Percentiles rank a stretch among this genome's conserved stretches.
Evolutionary conservation across 225 moss, liverwort and hornwort genomes (phyloP).

Genomic region (Pseudoscleropodium purum): DNA sequence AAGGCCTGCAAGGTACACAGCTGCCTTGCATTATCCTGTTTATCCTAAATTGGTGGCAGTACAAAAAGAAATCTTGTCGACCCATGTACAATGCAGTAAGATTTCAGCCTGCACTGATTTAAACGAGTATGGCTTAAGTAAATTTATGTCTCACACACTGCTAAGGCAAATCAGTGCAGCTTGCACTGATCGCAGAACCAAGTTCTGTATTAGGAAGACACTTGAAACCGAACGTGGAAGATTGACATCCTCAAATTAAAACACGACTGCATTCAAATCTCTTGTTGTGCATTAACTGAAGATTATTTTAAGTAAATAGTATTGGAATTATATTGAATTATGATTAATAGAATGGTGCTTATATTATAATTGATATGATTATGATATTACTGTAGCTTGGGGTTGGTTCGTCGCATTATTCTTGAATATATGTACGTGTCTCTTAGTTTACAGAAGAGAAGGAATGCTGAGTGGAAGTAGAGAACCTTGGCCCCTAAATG

Average conservation of each 20-base stretch:
- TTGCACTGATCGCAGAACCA: neutral
- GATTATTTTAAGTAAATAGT: too few relatives aligned
- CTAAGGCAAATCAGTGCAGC: too few relatives aligned
- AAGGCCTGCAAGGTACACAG: conserved; percentile 40
- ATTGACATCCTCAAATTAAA: too few relatives aligned
- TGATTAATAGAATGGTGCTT: neutral
- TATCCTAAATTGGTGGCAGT: neutral
- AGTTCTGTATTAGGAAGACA: neutral
- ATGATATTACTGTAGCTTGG: neutral
- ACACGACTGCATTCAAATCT: neutral
- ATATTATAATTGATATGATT: neutral
- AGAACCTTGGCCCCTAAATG: neutral
- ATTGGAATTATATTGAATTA: neutral
- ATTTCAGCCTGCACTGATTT: neutral
- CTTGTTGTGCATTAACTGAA: neutral
- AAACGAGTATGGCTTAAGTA: neutral
- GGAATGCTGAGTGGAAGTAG: neutral
- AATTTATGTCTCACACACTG: neutral
- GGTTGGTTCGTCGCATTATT: neutral
- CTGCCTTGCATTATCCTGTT: neutral
- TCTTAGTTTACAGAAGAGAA: neutral
- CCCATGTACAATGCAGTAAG: neutral
- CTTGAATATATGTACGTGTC: neutral
- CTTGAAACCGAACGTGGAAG: too few relatives aligned
- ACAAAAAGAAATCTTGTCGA: neutral